phyloP scores from a whole-genome alignment of 176 grass and related monocot genomes.

The Miscanthus lutarioriparius region DNA sequence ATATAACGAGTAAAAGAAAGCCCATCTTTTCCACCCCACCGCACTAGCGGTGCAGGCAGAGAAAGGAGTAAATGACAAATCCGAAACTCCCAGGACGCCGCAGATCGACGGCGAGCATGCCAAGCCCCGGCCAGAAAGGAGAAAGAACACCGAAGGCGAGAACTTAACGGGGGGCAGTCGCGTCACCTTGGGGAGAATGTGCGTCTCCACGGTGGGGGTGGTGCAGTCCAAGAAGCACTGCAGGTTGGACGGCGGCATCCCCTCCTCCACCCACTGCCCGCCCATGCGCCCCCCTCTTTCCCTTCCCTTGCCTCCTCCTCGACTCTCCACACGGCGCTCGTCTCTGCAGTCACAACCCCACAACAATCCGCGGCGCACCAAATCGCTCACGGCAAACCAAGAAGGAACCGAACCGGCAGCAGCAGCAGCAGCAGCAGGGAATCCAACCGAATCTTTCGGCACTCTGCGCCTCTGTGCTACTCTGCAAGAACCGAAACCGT shows the following conservation, averaged over 20 bases:
- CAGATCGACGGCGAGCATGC: neutral
- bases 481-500: neutral
- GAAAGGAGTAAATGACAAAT: conserved; percentile 25
- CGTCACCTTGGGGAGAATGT: conserved; percentile 67
- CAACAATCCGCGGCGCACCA: neutral
- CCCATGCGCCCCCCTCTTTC: conserved; percentile 30
- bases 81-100: conserved; percentile 2
- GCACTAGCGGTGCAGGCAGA: neutral
- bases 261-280: conserved; percentile 32
- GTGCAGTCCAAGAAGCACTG: conserved; percentile 74
- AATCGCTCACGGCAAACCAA: neutral
- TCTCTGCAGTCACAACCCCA: neutral
- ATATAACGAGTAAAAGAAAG: neutral
- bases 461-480: neutral
- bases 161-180: neutral
- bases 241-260: conserved; percentile 55
- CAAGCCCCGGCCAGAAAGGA: neutral
- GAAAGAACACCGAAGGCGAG: neutral
- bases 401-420: conserved; percentile 17
- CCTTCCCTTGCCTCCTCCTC: neutral
- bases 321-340: neutral
- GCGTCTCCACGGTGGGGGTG: conserved; percentile 66
- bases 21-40: neutral
- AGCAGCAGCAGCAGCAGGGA: neutral
- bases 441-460: neutral